Base-by-base conservation (phyloP, 345 rosid genomes). In the Mercurialis annua region DNA sequence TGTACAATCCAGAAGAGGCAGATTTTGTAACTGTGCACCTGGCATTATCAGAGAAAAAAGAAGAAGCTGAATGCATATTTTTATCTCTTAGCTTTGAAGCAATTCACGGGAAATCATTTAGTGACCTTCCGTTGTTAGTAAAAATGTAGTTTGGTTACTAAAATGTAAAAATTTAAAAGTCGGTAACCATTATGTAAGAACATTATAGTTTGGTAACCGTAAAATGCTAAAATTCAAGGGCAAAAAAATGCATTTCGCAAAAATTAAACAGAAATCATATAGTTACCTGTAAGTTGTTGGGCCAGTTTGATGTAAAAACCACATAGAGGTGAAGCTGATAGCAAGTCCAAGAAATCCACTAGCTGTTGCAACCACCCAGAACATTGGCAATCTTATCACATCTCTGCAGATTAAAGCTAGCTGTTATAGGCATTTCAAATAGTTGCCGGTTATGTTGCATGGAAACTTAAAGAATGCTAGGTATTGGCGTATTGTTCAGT, bases 261-360 rank as follows among this genome's bases (percentile, higher is more conserved):
- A n/a, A n/a, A n/a, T n/a, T n/a, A n/a, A 33, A 57, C 33, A 55
- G 15, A 11, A 52, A 20, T 15, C 9, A 38, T 33, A 21, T 23
- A 18, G 1, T 66, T 70, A 78, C 96, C 97, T 93, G 74, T 89
- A 88, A 27, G 98, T 93, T 58, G 97, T 90, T 4, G 98, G 96
- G 55, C 98, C 92, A 18, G 98, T 93, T 86, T 93, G 96, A 77
- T 78, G 86, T 69, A 93, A 62, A 75, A 93, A 93, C 98, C 98
- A 93, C 90, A 93, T 81, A 24, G 98, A 93, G 17, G 97, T 89
- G 84, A 93, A 90, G 83, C 97, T 93, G 51, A 89, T 90, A 30
- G 97, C 90, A 8, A 93, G 89, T 71, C 97, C 98, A 42, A 93
- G 83, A 17, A 93, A 78, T 27, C 97, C 99, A 56, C 97, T 89